Conservation (phyloP, 495 filamentous ascomycete species). For the Aspergillus hancockii region DNA sequence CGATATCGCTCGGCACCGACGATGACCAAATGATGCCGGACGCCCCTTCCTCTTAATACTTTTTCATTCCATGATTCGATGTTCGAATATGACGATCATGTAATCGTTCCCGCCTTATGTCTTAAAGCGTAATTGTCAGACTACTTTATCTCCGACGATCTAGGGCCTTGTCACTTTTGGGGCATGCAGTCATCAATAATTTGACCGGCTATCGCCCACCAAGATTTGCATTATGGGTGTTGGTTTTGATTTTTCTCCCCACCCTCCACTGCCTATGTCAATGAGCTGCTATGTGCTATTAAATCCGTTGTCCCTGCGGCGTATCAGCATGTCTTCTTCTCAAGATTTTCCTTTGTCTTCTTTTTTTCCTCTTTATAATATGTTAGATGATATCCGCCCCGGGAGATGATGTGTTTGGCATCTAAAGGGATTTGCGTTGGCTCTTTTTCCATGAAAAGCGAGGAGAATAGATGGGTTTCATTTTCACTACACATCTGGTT, state of each 20-base stretch:
- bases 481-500: neutral
- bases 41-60: conserved; percentile 32
- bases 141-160: conserved; percentile 4
- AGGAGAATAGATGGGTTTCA: neutral
- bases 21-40: conserved; percentile 45
- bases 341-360: neutral
- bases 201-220: conserved; percentile 14
- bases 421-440: conserved; percentile 10
- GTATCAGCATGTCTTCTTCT: neutral
- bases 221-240: conserved; percentile 28
- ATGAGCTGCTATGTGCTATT: conserved; percentile 6
- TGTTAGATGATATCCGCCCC: conserved; percentile 11
- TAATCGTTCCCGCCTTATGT: conserved; percentile 15
- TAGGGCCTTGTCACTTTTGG: neutral
- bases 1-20: conserved; percentile 29
- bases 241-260: conserved; percentile 11
- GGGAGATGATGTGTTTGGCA: conserved; percentile 18
- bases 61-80: conserved; percentile 1
- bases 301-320: neutral
- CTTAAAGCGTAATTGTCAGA: conserved; percentile 13
- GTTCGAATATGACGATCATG: conserved; percentile 26
- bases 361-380: conserved; percentile 4
- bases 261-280: conserved; percentile 5
- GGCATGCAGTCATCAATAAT: conserved; percentile 6
- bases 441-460: conserved; percentile 3